phyloP scores from a whole-genome alignment of 2,329 filamentous ascomycete species.

The Phialophora macrospora region DNA sequence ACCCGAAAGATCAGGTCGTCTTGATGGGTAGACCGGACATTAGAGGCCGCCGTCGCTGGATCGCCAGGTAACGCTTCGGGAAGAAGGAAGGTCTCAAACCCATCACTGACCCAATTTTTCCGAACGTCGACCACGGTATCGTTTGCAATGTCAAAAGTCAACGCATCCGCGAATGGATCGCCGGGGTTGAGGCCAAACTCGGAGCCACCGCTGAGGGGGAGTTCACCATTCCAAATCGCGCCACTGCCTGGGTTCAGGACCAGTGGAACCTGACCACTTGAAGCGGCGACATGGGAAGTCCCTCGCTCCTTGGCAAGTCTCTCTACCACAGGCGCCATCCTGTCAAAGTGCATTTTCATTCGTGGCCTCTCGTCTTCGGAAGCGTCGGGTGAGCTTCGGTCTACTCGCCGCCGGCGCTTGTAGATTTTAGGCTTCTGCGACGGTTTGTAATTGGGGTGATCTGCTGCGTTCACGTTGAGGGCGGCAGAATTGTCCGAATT shows the following conservation, averaged over 20 bases:
- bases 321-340: constrained; percentile 28
- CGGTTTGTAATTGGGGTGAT: background rate
- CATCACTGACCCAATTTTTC: background rate
- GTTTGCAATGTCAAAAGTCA: constrained; percentile 5
- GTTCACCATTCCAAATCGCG: background rate
- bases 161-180: constrained; percentile 1
- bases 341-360: constrained; percentile 30
- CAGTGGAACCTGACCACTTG: background rate
- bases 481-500: background rate
- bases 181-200: constrained; percentile 1
- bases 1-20: background rate
- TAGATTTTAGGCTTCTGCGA: constrained; percentile 23
- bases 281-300: background rate
- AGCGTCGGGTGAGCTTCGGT: background rate
- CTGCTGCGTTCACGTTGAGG: background rate
- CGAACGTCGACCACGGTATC: background rate
- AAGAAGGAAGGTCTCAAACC: constrained; percentile 1
- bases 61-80: background rate
- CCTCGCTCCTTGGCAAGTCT: constrained; percentile 23
- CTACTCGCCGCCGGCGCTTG: constrained; percentile 26
- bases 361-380: constrained; percentile 13
- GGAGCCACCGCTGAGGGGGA: background rate
- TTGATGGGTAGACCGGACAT: background rate
- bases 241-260: background rate
- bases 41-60: background rate